These are phyloP conservation scores for Forsythia viridissima DNA, from an alignment of 257 asterid genomes.

Conservation along the genomic window DNA sequence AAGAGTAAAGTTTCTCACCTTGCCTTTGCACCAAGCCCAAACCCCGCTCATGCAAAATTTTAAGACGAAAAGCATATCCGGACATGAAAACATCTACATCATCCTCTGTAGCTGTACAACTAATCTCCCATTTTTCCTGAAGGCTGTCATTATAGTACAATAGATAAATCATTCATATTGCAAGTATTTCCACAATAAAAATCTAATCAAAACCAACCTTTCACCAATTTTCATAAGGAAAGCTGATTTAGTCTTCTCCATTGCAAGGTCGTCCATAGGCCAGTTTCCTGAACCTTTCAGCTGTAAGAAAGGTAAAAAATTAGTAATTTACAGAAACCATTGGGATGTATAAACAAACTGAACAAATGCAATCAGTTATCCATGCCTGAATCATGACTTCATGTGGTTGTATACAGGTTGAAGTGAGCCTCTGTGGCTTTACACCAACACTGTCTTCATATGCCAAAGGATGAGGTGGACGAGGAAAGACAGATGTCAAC, in stretches of 20 bases:
- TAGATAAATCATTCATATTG: conserved; percentile 26
- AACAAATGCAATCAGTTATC: conserved; percentile 7
- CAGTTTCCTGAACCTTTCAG: conserved; percentile 99
- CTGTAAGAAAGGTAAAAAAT: conserved; percentile 42
- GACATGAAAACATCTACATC: conserved; percentile 82
- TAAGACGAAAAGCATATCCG: conserved; percentile 96
- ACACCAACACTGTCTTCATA: conserved; percentile 42
- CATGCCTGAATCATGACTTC: conserved; percentile 96
- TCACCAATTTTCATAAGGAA: conserved; percentile 92
- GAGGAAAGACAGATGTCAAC: conserved; percentile 86
- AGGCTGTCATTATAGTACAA: conserved; percentile 57
- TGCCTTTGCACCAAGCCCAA: conserved; percentile 61
- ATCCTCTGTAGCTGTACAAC: conserved; percentile 79
- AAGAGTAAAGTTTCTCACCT: conserved; percentile 45
- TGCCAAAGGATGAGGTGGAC: conserved; percentile 91
- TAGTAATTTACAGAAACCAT: conserved; percentile 10
- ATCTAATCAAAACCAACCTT: conserved; percentile 55
- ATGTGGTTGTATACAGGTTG: conserved; percentile 74
- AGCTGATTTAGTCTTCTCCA: conserved; percentile 93
- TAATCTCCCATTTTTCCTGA: conserved; percentile 61
- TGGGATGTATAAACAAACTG: conserved; percentile 16
- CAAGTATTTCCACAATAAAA: conserved; percentile 16
- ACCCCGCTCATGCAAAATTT: conserved; percentile 89
- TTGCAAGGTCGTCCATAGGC: conserved; percentile 92
- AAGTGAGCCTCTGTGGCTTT: conserved; percentile 55